A percentile compares a stretch with the other conserved stretches of the same genome.
These are phyloP conservation scores for Lasiodiplodia gonubiensis DNA, from an alignment of 2,329 filamentous ascomycete species.

Conservation along the genomic window DNA sequence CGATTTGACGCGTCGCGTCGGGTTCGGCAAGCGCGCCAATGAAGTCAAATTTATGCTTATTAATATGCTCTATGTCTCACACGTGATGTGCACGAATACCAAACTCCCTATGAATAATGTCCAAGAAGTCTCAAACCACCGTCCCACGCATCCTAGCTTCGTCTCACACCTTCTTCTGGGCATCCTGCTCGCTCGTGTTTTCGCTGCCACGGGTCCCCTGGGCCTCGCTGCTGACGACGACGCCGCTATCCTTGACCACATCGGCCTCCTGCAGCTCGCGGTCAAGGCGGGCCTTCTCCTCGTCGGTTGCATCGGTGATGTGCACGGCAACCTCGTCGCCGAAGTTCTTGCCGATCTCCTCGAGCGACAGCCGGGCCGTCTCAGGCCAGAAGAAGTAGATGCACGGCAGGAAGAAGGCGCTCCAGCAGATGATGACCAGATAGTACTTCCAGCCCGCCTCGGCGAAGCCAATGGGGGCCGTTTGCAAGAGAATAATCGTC, in stretches of 20 bases:
- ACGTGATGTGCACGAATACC: neutral
- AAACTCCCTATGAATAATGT: neutral
- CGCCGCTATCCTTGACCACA: slow-evolving; percentile 20
- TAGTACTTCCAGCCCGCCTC: slow-evolving; percentile 59
- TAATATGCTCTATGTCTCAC: neutral
- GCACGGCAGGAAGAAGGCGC: slow-evolving; percentile 48
- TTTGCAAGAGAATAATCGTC: slow-evolving; percentile 54
- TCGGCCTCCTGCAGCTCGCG: slow-evolving; percentile 25
- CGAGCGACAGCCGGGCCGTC: slow-evolving; percentile 47
- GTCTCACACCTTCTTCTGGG: neutral
- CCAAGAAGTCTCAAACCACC: neutral
- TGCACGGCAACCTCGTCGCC: slow-evolving; percentile 51
- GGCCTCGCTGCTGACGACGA: slow-evolving; percentile 2
- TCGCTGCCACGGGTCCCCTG: neutral
- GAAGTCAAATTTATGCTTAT: neutral
- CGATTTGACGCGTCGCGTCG: slow-evolving; percentile 37
- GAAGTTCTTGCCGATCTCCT: slow-evolving; percentile 55
- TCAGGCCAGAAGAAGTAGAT: slow-evolving; percentile 51
- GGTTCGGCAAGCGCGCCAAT: neutral
- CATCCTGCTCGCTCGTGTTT: neutral
- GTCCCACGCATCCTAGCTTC: neutral
- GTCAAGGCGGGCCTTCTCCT: slow-evolving; percentile 31
- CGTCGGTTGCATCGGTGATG: slow-evolving; percentile 27
- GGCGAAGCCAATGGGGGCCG: slow-evolving; percentile 36
- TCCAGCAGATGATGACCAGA: slow-evolving; percentile 45